A percentile compares a stretch with the other conserved stretches of the same genome.
phyloP scores from a whole-genome alignment of 805 yeast species.

The Yarrowia hollandica region DNA sequence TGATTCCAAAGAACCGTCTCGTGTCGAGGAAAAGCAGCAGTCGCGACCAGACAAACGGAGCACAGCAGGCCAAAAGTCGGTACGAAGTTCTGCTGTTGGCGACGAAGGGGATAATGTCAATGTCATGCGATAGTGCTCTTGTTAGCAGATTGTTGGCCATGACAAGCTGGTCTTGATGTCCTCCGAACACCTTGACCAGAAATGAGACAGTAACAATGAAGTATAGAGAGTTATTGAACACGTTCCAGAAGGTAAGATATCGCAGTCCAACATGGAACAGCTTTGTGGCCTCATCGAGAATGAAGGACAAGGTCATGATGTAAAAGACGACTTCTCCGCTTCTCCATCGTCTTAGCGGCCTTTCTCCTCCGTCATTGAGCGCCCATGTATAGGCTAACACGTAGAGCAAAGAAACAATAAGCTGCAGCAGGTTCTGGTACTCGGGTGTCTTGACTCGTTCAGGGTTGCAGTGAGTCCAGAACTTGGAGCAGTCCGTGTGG shows the following conservation, averaged over 20 bases:
- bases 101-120: not conserved
- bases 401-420: conserved; percentile 63
- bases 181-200: conserved; percentile 3
- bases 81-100: conserved; percentile 57
- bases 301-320: conserved; percentile 63
- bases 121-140: not conserved
- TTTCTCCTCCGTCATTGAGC: conserved; percentile 32
- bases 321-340: conserved; percentile 55
- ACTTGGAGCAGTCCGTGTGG: conserved; percentile 55
- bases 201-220: conserved; percentile 45
- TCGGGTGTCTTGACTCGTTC: conserved; percentile 81
- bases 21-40: conserved; percentile 75
- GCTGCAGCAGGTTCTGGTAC: conserved; percentile 75
- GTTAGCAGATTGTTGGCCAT: not conserved
- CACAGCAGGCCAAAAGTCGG: conserved; percentile 71
- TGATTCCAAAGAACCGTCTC: conserved; percentile 78
- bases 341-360: conserved; percentile 17
- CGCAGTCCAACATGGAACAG: conserved; percentile 72
- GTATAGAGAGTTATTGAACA: conserved; percentile 72
- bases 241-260: conserved; percentile 76
- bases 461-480: conserved; percentile 71
- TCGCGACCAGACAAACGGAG: conserved; percentile 86
- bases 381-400: conserved; percentile 51
- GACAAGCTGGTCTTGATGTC: not conserved
- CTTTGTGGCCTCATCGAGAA: conserved; percentile 67